phyloP scores from a whole-genome alignment of 495 filamentous ascomycete genomes.

The Tuber calosporum region DNA sequence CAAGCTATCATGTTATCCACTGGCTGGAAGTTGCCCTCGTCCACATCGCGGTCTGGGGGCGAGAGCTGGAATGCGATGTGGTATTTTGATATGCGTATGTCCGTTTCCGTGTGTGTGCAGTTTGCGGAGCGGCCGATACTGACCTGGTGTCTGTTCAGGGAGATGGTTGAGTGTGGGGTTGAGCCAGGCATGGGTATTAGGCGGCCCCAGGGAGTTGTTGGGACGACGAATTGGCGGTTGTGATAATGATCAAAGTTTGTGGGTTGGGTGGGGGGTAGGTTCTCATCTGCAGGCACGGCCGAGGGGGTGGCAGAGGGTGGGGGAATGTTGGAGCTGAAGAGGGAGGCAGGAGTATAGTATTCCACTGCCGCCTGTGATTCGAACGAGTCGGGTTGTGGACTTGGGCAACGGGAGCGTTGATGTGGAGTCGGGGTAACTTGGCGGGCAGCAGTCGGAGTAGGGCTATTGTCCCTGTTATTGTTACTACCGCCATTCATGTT shows the following conservation, averaged over 20 bases:
- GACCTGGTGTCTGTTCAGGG: conserved; percentile 17
- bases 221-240: conserved; percentile 15
- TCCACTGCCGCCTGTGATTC: neutral
- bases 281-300: conserved; percentile 8
- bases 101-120: conserved; percentile 19
- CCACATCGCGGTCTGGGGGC: neutral
- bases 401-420: neutral
- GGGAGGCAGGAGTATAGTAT: conserved; percentile 8
- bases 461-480: neutral
- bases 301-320: conserved; percentile 7
- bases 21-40: conserved; percentile 11
- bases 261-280: conserved; percentile 13
- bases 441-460: conserved; percentile 3
- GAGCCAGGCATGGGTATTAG: conserved; percentile 31
- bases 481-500: neutral
- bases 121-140: conserved; percentile 28
- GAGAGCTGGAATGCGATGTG: conserved; percentile 35
- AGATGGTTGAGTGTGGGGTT: conserved; percentile 13
- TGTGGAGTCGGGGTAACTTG: neutral
- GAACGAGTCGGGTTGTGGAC: neutral
- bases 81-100: conserved; percentile 33
- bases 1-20: conserved; percentile 30
- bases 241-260: conserved; percentile 1
- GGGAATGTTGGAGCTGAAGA: conserved; percentile 14
- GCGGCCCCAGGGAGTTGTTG: conserved; percentile 31